Evolutionary conservation across 2,329 filamentous ascomycete genomes (phyloP), one percentile per base, ranked within the genome.

Genomic region (Apiospora marii): DNA sequence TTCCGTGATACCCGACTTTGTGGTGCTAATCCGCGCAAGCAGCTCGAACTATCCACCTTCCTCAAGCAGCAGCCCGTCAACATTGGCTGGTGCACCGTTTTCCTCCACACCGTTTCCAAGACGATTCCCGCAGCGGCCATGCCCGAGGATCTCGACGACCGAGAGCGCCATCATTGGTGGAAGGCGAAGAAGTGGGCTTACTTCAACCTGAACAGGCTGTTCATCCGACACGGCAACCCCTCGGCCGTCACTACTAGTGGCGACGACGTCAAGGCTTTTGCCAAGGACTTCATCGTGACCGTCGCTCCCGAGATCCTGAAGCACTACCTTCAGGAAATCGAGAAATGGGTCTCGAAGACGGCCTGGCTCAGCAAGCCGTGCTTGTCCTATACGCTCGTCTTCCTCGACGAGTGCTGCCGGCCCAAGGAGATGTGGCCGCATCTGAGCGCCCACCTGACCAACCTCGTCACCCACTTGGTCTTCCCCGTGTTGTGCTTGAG

Each of bases 161-260:
- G 96, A 72, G 96, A 98, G 83, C 90, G 92, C 79, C 95, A 98
- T 81, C 95, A 98, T 83, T 99, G 96, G 96, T 99, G 96, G 96
- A 99, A 98, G 87, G 94, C 95, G 75, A 98, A 98, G 91, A 99
- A 99, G 84, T 98, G 96, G 96, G 93, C 96, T 19, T 99, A 98
- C 83, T 97, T 96, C 80, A 98, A 98, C 83, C 85, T 99, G 78
- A 99, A 99, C 85, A 91, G 96, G 74, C 90, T 99, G 24, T 99
- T 96, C 80, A 95, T 98, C 77, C 90, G 95, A 83, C 98, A 99
- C 80, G 96, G 96, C 73, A 98, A 97, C 85, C 93, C 94, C 14
- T 87, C 91, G 68, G 91, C 90, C 49, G 87, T 97, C 73, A 90
- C 92, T 73, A 92, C 93, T 75, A 95, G 94, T 80, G 90, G 88